These are phyloP conservation scores for Coemansia sp. DNA, from an alignment of 192 early-diverging fungal species.

Conservation along the genomic window DNA sequence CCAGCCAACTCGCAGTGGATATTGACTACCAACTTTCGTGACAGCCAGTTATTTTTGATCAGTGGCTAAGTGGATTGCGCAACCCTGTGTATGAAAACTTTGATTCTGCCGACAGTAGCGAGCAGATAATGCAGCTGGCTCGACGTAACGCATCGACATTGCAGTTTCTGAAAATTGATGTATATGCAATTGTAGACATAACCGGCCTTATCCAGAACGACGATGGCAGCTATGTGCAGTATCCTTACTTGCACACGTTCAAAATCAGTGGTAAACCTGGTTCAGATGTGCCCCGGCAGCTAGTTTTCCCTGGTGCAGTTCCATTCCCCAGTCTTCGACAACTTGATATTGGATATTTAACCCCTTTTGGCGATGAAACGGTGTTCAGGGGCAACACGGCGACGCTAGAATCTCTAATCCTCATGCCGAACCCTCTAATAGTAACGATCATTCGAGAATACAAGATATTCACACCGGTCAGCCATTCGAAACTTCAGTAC, in stretches of 20 bases:
- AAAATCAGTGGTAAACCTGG: background rate
- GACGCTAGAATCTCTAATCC: background rate
- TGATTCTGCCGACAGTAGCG: background rate
- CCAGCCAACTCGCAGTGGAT: too few relatives aligned
- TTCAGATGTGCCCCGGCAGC: background rate
- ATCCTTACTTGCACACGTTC: background rate
- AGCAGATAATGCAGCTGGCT: background rate
- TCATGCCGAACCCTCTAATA: too few relatives aligned
- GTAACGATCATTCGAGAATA: too few relatives aligned
- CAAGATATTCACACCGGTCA: too few relatives aligned
- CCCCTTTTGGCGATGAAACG: background rate
- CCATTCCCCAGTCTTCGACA: background rate
- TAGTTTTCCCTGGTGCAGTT: background rate
- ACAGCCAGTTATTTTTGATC: background rate
- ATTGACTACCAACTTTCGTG: too few relatives aligned
- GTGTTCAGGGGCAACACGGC: background rate
- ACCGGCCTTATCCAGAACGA: background rate
- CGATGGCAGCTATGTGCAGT: too few relatives aligned
- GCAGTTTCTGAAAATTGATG: background rate
- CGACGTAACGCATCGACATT: background rate
- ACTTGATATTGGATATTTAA: background rate
- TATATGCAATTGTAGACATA: background rate
- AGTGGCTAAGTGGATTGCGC: background rate
- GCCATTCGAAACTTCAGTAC: too few relatives aligned
- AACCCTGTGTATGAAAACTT: background rate